A percentile compares a stretch with the other conserved stretches of the same genome.
These are phyloP conservation scores for Penicillium sp. DNA, from an alignment of 2,329 filamentous ascomycete genomes.

Conservation along the genomic window DNA sequence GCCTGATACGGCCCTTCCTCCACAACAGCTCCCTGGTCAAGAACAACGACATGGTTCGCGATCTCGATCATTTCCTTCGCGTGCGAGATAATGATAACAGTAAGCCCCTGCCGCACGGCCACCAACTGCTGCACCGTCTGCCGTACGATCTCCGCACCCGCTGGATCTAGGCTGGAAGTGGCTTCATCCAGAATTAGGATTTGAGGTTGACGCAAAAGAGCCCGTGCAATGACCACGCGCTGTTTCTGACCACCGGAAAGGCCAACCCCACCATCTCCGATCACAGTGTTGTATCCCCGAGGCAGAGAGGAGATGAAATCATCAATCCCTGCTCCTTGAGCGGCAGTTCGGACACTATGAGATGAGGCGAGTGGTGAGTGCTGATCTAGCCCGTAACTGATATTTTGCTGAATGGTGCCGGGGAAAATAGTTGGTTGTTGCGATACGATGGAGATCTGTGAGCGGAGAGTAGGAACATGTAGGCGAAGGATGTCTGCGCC, in stretches of 20 bases:
- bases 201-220: conserved; percentile 66
- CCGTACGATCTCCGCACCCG: conserved; percentile 63
- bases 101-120: conserved; percentile 47
- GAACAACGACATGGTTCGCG: conserved; percentile 68
- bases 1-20: conserved; percentile 68
- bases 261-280: conserved; percentile 72
- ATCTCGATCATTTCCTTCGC: conserved; percentile 80
- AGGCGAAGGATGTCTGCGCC: conserved; percentile 56
- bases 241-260: conserved; percentile 83
- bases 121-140: conserved; percentile 59
- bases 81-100: conserved; percentile 80
- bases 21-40: conserved; percentile 64
- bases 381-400: conserved; percentile 69
- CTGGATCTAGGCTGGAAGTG: conserved; percentile 73
- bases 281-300: conserved; percentile 65
- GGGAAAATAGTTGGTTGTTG: conserved; percentile 63
- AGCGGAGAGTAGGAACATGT: conserved; percentile 59
- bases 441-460: conserved; percentile 57
- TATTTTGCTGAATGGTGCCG: conserved; percentile 49
- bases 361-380: conserved; percentile 50
- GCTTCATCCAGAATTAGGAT: conserved; percentile 84
- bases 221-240: conserved; percentile 75
- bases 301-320: conserved; percentile 73
- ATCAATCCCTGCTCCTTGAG: conserved; percentile 61
- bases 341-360: conserved; percentile 53